These are phyloP conservation scores for Begonia fuchsioides DNA, from an alignment of 306 rosid species.

Conservation along the genomic window DNA sequence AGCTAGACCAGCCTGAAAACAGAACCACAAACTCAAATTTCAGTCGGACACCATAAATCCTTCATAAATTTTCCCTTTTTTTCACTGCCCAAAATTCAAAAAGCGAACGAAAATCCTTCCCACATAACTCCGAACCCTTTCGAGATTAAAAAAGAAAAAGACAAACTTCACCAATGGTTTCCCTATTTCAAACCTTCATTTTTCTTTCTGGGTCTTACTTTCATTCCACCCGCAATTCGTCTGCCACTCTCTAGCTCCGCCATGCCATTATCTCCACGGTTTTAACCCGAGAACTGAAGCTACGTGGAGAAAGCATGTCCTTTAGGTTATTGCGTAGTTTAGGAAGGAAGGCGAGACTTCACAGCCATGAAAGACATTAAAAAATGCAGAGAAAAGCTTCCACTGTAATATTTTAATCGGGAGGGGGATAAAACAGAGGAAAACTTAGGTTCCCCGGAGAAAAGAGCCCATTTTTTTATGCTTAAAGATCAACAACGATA, in stretches of 20 bases:
- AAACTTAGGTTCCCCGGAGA: too few relatives aligned
- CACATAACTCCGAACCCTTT: constrained; percentile 15
- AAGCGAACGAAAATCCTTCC: constrained; percentile 24
- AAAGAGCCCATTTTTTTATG: too few relatives aligned
- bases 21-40: constrained; percentile 46
- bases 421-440: too few relatives aligned
- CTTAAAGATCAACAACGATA: too few relatives aligned
- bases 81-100: constrained; percentile 5
- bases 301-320: constrained; percentile 74
- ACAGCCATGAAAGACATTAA: too few relatives aligned
- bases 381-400: too few relatives aligned
- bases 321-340: constrained; percentile 8
- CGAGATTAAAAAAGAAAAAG: background rate
- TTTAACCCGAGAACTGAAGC: constrained; percentile 20
- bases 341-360: too few relatives aligned
- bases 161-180: constrained; percentile 2
- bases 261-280: constrained; percentile 38
- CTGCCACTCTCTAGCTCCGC: constrained; percentile 15
- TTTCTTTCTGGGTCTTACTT: background rate
- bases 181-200: background rate
- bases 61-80: constrained; percentile 38
- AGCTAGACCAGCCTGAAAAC: constrained; percentile 33
- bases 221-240: constrained; percentile 11
- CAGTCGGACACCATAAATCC: constrained; percentile 38
- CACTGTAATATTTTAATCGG: too few relatives aligned